Conservation (phyloP, 768 basidiomycete genomes). For the Macrocybe gigantea region DNA sequence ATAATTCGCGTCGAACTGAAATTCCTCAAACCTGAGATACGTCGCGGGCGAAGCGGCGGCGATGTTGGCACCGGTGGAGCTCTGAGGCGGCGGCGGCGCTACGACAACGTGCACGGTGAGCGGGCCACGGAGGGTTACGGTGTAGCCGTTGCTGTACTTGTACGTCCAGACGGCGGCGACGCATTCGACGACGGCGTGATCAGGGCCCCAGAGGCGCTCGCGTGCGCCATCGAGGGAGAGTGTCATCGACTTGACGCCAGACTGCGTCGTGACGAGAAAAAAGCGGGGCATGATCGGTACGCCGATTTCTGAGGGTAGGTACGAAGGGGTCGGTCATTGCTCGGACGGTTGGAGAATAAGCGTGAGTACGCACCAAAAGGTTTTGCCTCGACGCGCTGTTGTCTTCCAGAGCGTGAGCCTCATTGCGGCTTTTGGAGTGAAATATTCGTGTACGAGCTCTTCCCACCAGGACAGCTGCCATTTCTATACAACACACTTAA, state of each 20-base stretch:
- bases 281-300: constrained; percentile 77
- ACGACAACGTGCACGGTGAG: constrained; percentile 59
- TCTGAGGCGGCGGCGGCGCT: constrained; percentile 23
- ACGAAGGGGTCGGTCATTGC: constrained; percentile 2
- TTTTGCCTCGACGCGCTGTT: constrained; percentile 75
- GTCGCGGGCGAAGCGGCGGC: background rate
- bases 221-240: constrained; percentile 74
- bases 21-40: constrained; percentile 60
- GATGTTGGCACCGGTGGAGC: constrained; percentile 15
- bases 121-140: constrained; percentile 70
- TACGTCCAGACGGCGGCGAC: constrained; percentile 76
- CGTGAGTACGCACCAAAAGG: constrained; percentile 62
- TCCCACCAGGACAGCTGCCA: constrained; percentile 64
- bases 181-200: constrained; percentile 63
- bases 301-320: constrained; percentile 56
- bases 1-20: constrained; percentile 65
- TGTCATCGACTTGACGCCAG: constrained; percentile 80
- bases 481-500: constrained; percentile 34
- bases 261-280: constrained; percentile 79
- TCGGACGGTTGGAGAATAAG: constrained; percentile 1
- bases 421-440: constrained; percentile 65
- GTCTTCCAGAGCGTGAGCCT: constrained; percentile 88
- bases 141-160: constrained; percentile 74
- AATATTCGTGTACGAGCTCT: constrained; percentile 59
- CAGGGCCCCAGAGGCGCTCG: constrained; percentile 46